Conservation (phyloP, 768 basidiomycete genomes). For the Filobasidium floriforme region DNA sequence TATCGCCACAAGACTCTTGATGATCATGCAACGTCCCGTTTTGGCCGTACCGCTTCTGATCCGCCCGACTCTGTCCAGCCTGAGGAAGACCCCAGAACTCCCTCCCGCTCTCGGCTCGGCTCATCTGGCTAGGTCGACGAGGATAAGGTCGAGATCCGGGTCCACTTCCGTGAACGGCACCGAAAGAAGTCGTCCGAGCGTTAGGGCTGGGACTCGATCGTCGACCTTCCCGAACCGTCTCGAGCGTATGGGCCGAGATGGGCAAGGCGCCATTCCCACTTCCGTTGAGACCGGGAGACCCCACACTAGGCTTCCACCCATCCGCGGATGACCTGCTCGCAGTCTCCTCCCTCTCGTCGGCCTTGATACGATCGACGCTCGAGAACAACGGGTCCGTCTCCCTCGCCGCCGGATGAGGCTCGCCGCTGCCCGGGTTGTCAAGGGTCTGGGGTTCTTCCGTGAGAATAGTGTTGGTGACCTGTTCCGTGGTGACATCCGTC, state of each 20-base stretch:
- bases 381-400: slow-evolving; percentile 43
- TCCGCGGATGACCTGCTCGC: neutral
- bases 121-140: slow-evolving; percentile 21
- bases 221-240: slow-evolving; percentile 1
- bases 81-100: slow-evolving; percentile 44
- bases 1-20: slow-evolving; percentile 24
- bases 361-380: slow-evolving; percentile 22
- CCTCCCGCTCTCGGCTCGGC: slow-evolving; percentile 39
- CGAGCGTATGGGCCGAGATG: slow-evolving; percentile 2
- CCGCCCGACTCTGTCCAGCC: slow-evolving; percentile 25
- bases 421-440: slow-evolving; percentile 1
- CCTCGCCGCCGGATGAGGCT: slow-evolving; percentile 28
- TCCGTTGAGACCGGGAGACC: neutral
- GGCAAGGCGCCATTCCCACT: neutral
- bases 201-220: neutral
- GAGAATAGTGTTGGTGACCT: slow-evolving; percentile 9
- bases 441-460: slow-evolving; percentile 18
- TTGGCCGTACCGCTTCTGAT: slow-evolving; percentile 17
- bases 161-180: neutral
- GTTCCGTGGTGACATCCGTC: slow-evolving; percentile 22
- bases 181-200: neutral
- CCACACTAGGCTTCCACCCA: too few relatives aligned
- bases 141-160: neutral
- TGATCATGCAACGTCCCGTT: slow-evolving; percentile 24
- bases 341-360: slow-evolving; percentile 30